Base-by-base conservation (phyloP, 352 stramenopile genomes). In the Plasmopara muralis region DNA sequence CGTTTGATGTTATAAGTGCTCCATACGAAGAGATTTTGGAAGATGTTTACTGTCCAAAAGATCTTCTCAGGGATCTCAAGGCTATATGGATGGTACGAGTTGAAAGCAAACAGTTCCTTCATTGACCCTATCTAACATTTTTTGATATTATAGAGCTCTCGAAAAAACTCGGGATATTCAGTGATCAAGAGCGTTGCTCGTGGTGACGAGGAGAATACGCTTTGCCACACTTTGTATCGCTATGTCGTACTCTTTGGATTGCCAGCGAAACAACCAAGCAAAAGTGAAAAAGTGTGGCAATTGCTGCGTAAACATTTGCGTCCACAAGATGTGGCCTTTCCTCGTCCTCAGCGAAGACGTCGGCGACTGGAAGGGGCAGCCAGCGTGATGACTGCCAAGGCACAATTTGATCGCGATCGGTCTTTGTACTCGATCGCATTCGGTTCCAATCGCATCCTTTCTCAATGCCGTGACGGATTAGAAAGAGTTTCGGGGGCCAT, bases 21-120 rank as follows among this genome's bases (percentile, higher is more conserved):
- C 97, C 97, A 2, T 99, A 99, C 63, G 97, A 99, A 90, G 96
- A 99, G 63, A 89, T 98, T 28, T 61, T 99, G 16, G 85, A 96
- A 46, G 70, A 83, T 42, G 95, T 98, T 12, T 56, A 60, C 12
- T 98, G 95, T 56, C 95, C 96, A 13, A n/a, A 55, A 20, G 69
- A 72, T 28, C 68, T 98, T 9, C 70, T 90, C 37, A 70, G 73
- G 16, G 85, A 86, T 43, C 62, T 98, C 10, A 81, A 87, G 43
- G 67, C 69, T 12, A 66, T 98, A 38, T 99, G 95, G 95, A 81
- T 72, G 72, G 75, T 90, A 55, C 25, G 70, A 73, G 8, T 43
- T 33, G 16, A 9, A 16, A 40, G n/a, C 7, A 14, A 6, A 13
- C 13, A 10, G 18, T 48, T 48, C 13, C 28, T 25, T 38, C 0